phyloP scores from a whole-genome alignment of 805 yeast species.

The Sugiyamaella lignohabitans region DNA sequence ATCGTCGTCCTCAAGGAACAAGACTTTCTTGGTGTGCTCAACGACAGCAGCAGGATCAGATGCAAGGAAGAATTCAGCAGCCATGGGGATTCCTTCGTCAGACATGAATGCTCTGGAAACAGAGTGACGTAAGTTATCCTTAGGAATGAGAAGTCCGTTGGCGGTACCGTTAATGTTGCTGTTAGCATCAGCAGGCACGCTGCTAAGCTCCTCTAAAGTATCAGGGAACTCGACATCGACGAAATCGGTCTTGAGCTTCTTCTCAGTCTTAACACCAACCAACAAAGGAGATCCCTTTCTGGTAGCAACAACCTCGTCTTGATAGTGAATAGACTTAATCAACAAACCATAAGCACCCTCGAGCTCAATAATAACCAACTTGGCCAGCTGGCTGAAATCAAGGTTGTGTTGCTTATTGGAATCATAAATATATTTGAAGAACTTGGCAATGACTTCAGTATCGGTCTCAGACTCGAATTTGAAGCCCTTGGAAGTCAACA shows the following conservation, averaged over 20 bases:
- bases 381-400: constrained; percentile 88
- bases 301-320: constrained; percentile 93
- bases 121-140: constrained; percentile 57
- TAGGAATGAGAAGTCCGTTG: constrained; percentile 12
- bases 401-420: constrained; percentile 64
- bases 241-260: constrained; percentile 91
- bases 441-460: constrained; percentile 95
- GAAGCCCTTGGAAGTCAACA: constrained; percentile 73
- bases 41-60: constrained; percentile 96
- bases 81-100: constrained; percentile 88
- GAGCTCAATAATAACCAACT: constrained; percentile 83
- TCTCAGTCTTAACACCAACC: constrained; percentile 95
- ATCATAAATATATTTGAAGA: constrained; percentile 86
- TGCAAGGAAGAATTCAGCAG: constrained; percentile 91
- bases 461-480: constrained; percentile 89
- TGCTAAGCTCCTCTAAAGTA: constrained; percentile 9
- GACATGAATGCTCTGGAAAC: constrained; percentile 95
- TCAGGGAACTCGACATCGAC: constrained; percentile 98
- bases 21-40: constrained; percentile 94
- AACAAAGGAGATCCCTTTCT: constrained; percentile 97
- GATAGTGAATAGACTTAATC: constrained; percentile 86
- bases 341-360: constrained; percentile 97
- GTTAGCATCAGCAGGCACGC: constrained; percentile 16
- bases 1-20: constrained; percentile 95
- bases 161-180: neutral